phyloP scores from a whole-genome alignment of 768 basidiomycete genomes.

The Tephrocybe sp. region DNA sequence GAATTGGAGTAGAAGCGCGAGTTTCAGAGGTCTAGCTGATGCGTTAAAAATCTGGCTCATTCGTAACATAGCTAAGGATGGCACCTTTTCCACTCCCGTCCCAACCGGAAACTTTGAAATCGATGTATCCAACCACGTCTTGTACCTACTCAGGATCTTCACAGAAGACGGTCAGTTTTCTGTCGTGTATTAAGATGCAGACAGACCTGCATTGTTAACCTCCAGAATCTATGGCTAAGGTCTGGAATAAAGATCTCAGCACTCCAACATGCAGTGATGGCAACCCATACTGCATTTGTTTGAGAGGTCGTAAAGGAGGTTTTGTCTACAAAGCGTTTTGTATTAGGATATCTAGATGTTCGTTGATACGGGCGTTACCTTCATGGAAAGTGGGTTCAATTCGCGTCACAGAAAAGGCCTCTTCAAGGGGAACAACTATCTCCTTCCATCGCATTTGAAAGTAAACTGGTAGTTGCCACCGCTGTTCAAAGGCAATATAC shows the following conservation, averaged over 20 bases:
- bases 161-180: neutral
- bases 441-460: constrained; percentile 98
- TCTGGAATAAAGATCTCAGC: constrained; percentile 84
- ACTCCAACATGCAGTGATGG: constrained; percentile 83
- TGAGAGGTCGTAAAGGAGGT: constrained; percentile 59
- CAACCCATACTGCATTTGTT: constrained; percentile 67
- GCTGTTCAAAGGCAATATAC: constrained; percentile 70
- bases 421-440: constrained; percentile 77
- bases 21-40: constrained; percentile 22
- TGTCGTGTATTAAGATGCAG: neutral
- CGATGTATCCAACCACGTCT: constrained; percentile 72
- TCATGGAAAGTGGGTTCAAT: constrained; percentile 40
- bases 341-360: neutral
- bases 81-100: constrained; percentile 33
- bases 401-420: constrained; percentile 45
- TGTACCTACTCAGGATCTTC: constrained; percentile 81
- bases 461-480: constrained; percentile 97
- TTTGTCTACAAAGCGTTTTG: constrained; percentile 21
- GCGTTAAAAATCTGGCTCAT: neutral
- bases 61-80: neutral
- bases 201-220: constrained; percentile 81
- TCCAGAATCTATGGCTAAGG: constrained; percentile 86
- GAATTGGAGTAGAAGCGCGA: constrained; percentile 55
- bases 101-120: constrained; percentile 29
- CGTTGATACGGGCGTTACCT: constrained; percentile 35